Conservation (phyloP, 768 basidiomycete genomes). For the Boletus reticuloceps region DNA sequence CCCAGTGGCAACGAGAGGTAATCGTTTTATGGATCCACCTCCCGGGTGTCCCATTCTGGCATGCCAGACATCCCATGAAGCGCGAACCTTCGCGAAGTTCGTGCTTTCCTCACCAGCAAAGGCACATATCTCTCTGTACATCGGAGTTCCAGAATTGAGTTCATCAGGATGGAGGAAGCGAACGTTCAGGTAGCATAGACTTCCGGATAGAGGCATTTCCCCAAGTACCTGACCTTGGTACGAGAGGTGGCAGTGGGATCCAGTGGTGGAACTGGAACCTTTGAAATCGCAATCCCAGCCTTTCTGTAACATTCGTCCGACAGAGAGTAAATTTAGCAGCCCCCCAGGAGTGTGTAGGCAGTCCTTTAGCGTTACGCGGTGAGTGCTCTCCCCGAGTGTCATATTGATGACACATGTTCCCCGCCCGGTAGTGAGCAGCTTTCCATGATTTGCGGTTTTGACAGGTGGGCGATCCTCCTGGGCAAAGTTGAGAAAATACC, state of each 20-base stretch:
- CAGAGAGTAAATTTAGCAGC: accelerated
- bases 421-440: accelerated
- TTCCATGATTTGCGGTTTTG: not conserved
- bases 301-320: not conserved
- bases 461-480: not conserved
- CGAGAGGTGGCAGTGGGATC: not conserved
- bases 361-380: not conserved
- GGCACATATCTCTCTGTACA: too few species aligned
- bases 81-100: accelerated
- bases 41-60: not conserved
- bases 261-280: accelerated
- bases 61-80: not conserved
- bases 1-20: accelerated
- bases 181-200: not conserved
- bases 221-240: not conserved
- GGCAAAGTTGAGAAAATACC: not conserved
- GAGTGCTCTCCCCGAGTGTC: accelerated
- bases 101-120: too few species aligned
- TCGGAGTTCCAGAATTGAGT: too few species aligned
- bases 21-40: not conserved
- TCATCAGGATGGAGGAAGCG: not conserved
- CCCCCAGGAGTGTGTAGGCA: not conserved
- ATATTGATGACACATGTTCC: not conserved
- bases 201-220: accelerated
- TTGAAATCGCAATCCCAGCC: not conserved